Evolutionary conservation across 495 filamentous ascomycete species (phyloP).

Genomic region (Alectoria sarmentosa): DNA sequence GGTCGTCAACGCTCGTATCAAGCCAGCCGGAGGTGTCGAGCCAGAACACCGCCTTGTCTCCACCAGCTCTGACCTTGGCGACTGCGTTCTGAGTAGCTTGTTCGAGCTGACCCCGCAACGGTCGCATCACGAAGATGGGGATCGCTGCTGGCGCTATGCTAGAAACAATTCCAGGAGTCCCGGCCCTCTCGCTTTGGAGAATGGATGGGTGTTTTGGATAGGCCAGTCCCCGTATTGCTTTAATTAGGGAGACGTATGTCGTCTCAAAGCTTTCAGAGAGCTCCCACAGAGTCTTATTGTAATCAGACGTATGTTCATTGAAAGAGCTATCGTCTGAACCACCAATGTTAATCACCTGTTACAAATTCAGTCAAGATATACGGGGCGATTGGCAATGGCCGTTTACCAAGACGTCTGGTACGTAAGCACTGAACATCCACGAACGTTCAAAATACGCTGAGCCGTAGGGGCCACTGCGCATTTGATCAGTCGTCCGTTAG

Average conservation of each 20-base stretch:
- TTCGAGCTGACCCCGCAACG: conserved; percentile 36
- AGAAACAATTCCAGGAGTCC: conserved; percentile 13
- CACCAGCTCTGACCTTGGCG: conserved; percentile 30
- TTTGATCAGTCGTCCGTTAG: conserved; percentile 11
- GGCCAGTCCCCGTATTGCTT: conserved; percentile 33
- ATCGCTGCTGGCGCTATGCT: conserved; percentile 25
- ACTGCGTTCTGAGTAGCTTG: conserved; percentile 34
- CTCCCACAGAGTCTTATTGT: conserved; percentile 32
- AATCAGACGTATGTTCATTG: conserved; percentile 24
- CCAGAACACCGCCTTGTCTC: conserved; percentile 36
- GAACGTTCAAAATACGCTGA: conserved; percentile 30
- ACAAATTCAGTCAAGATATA: conserved; percentile 1
- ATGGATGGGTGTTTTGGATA: conserved; percentile 33
- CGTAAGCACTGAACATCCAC: conserved; percentile 33
- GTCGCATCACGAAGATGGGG: conserved; percentile 38
- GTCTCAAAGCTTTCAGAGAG: conserved; percentile 32
- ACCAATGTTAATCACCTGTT: conserved; percentile 33
- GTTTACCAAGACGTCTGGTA: conserved; percentile 34
- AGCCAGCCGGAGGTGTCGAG: conserved; percentile 41
- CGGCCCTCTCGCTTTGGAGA: conserved; percentile 24
- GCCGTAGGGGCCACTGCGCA: conserved; percentile 31
- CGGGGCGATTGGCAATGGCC: neutral
- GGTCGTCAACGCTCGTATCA: conserved; percentile 19
- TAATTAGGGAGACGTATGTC: conserved; percentile 35
- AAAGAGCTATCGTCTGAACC: conserved; percentile 31